phyloP scores from a whole-genome alignment of 495 filamentous ascomycete genomes.

The Daldinia caldariorum region DNA sequence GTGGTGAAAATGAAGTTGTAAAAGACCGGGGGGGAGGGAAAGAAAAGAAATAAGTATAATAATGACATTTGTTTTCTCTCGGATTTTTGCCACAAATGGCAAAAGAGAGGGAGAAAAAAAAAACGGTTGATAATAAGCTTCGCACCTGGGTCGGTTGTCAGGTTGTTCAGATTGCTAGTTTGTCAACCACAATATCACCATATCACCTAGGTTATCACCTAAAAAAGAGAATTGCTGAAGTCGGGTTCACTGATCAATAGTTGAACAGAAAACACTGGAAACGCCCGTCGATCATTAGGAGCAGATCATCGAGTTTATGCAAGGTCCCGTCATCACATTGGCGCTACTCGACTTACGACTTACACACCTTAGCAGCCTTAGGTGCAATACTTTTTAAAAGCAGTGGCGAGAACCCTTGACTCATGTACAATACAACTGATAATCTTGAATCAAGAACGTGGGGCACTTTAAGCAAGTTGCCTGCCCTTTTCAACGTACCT shows the following conservation, averaged over 20 bases:
- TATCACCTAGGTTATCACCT: conserved; percentile 16
- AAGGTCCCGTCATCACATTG: conserved; percentile 22
- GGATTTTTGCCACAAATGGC: neutral
- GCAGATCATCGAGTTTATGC: conserved; percentile 41
- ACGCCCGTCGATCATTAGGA: conserved; percentile 28
- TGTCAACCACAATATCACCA: conserved; percentile 15
- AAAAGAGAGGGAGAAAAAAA: too few relatives aligned
- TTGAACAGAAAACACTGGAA: conserved; percentile 17
- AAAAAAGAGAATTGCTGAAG: conserved; percentile 4
- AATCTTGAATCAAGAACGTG: conserved; percentile 1
- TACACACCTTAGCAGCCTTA: too few relatives aligned
- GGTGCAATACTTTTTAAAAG: too few relatives aligned
- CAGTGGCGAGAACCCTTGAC: too few relatives aligned
- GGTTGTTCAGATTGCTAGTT: neutral
- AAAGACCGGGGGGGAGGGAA: too few relatives aligned
- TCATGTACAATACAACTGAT: conserved; percentile 1
- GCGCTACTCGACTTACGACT: conserved; percentile 6
- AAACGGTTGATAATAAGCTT: neutral
- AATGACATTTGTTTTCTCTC: neutral
- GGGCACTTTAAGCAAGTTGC: conserved; percentile 5
- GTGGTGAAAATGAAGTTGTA: conserved; percentile 3
- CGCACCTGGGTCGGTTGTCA: neutral
- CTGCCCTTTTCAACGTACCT: neutral
- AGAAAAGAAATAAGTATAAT: too few relatives aligned
- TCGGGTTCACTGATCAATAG: conserved; percentile 20